Percentiles rank a stretch among this genome's conserved stretches.
Evolutionary conservation across 2,329 filamentous ascomycete genomes (phyloP).

Genomic region (Ophiosphaerella korrae): DNA sequence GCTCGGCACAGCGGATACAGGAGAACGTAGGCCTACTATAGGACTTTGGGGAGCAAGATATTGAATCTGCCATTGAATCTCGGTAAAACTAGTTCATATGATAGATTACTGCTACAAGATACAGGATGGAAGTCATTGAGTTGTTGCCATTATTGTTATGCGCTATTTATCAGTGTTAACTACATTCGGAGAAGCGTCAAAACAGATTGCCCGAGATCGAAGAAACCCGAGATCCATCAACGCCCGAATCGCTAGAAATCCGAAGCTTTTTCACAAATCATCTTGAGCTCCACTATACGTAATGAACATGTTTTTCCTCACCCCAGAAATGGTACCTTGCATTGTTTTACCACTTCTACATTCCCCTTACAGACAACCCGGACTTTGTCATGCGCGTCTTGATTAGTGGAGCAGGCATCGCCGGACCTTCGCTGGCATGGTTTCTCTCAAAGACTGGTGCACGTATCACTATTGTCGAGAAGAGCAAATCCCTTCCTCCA

Average conservation of each 20-base stretch:
- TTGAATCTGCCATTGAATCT: not conserved
- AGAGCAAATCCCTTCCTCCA: conserved; percentile 41
- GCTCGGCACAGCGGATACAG: conserved; percentile 27
- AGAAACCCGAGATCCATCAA: not conserved
- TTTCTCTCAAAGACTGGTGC: conserved; percentile 31
- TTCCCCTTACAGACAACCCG: no score
- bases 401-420: conserved; percentile 42
- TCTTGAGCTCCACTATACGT: no score
- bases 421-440: conserved; percentile 44
- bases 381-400: conserved; percentile 36
- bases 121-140: not conserved
- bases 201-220: not conserved
- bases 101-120: no score
- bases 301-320: no score
- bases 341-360: no score
- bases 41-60: not conserved
- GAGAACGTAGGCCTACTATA: conserved; percentile 1
- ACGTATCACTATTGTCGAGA: conserved; percentile 47
- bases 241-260: not conserved
- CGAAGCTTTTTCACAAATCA: not conserved
- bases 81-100: no score
- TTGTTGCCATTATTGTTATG: not conserved
- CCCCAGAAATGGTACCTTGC: no score
- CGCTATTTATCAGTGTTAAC: not conserved
- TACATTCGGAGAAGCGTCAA: not conserved